Percentiles rank a stretch among this genome's conserved stretches.
Evolutionary conservation across 148 eudicot species (phyloP).

Genomic region (Simmondsia chinensis): DNA sequence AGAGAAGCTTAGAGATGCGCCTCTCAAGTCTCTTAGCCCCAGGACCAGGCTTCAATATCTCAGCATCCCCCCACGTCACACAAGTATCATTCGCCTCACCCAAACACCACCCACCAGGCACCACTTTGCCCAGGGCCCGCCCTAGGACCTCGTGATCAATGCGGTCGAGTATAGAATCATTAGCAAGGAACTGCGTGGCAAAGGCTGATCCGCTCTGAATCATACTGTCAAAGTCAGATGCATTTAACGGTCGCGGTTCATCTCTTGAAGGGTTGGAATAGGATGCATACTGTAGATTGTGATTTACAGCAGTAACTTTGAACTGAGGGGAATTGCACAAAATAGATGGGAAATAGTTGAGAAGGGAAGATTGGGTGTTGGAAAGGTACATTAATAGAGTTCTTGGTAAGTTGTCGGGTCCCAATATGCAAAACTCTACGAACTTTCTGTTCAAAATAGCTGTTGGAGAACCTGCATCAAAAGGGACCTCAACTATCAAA

Average conservation of each 20-base stretch:
- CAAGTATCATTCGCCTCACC: conserved; percentile 51
- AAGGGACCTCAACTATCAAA: conserved; percentile 7
- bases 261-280: conserved; percentile 23
- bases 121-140: conserved; percentile 44
- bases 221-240: conserved; percentile 33
- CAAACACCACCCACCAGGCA: conserved; percentile 95
- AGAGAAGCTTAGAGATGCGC: conserved; percentile 32
- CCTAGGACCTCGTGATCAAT: conserved; percentile 62
- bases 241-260: conserved; percentile 37
- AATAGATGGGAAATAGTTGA: conserved; percentile 73
- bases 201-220: conserved; percentile 63
- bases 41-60: conserved; percentile 69
- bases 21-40: conserved; percentile 71
- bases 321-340: conserved; percentile 66
- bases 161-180: conserved; percentile 66
- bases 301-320: conserved; percentile 60
- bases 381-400: conserved; percentile 78
- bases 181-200: conserved; percentile 46
- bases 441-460: conserved; percentile 61
- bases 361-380: conserved; percentile 54
- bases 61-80: conserved; percentile 76
- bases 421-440: conserved; percentile 59
- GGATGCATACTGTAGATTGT: conserved; percentile 45
- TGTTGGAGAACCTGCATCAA: conserved; percentile 55
- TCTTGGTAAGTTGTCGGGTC: conserved; percentile 79